Evolutionary conservation across 2,329 filamentous ascomycete genomes (phyloP), one percentile per base, ranked within the genome.

Genomic region (Apiospora phragmitis): DNA sequence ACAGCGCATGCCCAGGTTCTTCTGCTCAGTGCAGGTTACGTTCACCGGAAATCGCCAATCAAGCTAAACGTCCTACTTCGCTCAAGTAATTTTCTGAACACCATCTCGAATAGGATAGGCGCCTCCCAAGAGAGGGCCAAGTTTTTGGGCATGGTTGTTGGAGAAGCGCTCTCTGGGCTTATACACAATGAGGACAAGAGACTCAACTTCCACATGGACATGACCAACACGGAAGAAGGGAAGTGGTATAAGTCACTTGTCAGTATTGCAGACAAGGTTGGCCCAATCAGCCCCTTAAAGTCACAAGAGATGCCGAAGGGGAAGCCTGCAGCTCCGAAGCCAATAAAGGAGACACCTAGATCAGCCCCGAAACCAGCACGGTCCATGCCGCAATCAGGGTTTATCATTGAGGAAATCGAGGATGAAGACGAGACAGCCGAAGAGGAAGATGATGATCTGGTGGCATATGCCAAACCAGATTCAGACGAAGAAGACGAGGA

Each of bases 401-500:
- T 90, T 26, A 84, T 91, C 24, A 90, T 92, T 21, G 88, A 94
- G 80, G 92, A 94, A 76, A 79, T 94, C 12, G 84, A 87, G 32
- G 87, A 88, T 1, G 87, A 89, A 0, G 87, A 88, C 1, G 71
- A 68, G 7, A 82, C 85, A 9, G 84, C 86, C 68, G 83, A 84
- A 16, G 86, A 85, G 11, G 90, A 91, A 65, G 88, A 90, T 42
- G 89, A 91, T 21, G 92, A 93, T 71, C 84, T 98, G 1, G 84
- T 90, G 2, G 89, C 93, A 0, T 97, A 98, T 75, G 88, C 89
- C 18, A 98, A 97, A 79, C 94, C 94, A 0, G 93, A 94, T 76
- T 94, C 93, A 1, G 96, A 99, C 75, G 88, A 90, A 0, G 94
- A 97, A 78, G 96, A 99, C 78, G 95, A 94, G 0, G 94, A 98